Conservation (phyloP, 2,329 filamentous ascomycete species). For the Fusarium xyrophilum region DNA sequence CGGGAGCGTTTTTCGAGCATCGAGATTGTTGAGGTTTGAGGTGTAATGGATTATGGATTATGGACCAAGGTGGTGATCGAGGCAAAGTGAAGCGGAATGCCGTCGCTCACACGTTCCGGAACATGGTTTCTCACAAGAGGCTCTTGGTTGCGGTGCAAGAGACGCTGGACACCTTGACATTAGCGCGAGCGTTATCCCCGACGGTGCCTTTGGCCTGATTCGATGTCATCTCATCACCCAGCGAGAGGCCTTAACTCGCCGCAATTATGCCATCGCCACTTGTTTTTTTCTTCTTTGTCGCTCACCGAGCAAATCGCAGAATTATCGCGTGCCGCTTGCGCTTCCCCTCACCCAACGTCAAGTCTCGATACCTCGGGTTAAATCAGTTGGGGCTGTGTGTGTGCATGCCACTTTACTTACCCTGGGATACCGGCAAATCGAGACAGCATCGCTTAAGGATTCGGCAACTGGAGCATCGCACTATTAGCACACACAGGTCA, state of each 20-base stretch:
- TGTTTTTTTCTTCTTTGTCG: background rate
- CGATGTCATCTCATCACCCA: too few species aligned
- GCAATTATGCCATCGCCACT: background rate
- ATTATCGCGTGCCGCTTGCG: background rate
- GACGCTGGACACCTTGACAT: too few species aligned
- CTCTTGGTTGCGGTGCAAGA: too few species aligned
- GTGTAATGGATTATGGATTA: conserved; percentile 4
- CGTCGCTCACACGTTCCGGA: too few species aligned
- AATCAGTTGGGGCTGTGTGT: background rate
- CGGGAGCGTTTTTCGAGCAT: background rate
- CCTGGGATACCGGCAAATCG: background rate
- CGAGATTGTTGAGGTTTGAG: background rate
- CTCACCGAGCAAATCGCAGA: background rate
- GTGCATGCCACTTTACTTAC: background rate
- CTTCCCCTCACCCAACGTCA: background rate
- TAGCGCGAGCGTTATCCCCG: too few species aligned
- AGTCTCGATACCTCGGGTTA: background rate
- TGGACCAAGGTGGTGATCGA: background rate
- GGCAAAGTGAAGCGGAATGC: background rate
- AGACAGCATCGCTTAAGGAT: background rate
- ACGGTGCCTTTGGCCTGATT: too few species aligned
- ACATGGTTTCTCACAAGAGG: too few species aligned
- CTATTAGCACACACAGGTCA: background rate
- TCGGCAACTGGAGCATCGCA: background rate
- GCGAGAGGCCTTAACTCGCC: too few species aligned